These are phyloP conservation scores for Cytospora piceae DNA, from an alignment of 2,329 filamentous ascomycete species.

Conservation along the genomic window DNA sequence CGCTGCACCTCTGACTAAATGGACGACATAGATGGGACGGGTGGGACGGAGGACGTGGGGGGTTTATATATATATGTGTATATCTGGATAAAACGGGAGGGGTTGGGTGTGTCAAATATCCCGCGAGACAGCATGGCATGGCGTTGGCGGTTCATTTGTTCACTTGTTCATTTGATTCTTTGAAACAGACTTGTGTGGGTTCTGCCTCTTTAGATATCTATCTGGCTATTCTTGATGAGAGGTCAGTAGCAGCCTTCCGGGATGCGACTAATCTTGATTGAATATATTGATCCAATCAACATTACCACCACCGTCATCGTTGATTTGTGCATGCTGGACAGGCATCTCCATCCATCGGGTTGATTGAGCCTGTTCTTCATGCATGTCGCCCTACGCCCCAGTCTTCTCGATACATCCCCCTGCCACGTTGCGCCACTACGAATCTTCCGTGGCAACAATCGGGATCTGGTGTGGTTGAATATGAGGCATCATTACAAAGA, in stretches of 20 bases:
- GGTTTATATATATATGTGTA: not conserved
- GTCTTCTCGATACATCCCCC: not conserved
- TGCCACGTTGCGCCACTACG: not conserved
- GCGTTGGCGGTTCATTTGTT: slow-evolving; percentile 22
- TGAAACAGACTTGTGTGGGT: slow-evolving; percentile 3
- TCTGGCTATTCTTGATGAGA: not conserved
- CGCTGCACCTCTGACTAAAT: slow-evolving; percentile 38
- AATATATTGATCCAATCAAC: not conserved
- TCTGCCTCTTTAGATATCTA: not conserved
- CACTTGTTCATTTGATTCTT: slow-evolving; percentile 10
- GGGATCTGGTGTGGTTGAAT: not conserved
- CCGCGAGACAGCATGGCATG: slow-evolving; percentile 17
- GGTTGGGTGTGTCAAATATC: not conserved
- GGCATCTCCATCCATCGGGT: not conserved
- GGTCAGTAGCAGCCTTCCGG: not conserved
- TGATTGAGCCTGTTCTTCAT: not conserved
- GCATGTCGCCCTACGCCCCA: not conserved
- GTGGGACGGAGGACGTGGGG: not conserved
- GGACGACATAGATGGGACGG: slow-evolving; percentile 15
- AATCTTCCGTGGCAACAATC: not conserved
- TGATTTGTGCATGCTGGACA: not conserved
- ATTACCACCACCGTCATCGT: not conserved
- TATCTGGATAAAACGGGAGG: not conserved
- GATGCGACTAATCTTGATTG: not conserved
- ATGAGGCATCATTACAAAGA: slow-evolving; percentile 9